A percentile compares a stretch with the other conserved stretches of the same genome.
These are phyloP conservation scores for Penicillium flavigenum DNA, from an alignment of 495 filamentous ascomycete genomes.

Conservation along the genomic window DNA sequence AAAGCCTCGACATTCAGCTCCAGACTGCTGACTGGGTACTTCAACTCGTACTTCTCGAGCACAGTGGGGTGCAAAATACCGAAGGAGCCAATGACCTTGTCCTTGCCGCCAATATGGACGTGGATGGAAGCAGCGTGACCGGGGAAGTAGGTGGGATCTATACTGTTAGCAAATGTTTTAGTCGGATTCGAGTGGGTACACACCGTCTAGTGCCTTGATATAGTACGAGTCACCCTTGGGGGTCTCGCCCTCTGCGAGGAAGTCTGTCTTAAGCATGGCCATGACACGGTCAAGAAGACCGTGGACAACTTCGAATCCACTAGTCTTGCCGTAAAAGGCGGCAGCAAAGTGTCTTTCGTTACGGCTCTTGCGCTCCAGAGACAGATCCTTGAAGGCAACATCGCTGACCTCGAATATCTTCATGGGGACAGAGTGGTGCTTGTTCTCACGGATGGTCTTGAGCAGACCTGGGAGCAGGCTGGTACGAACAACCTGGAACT, in stretches of 20 bases:
- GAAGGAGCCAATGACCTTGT: conserved; percentile 76
- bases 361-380: conserved; percentile 73
- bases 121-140: conserved; percentile 86
- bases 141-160: conserved; percentile 84
- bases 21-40: conserved; percentile 90
- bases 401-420: conserved; percentile 93
- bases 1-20: conserved; percentile 96
- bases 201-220: conserved; percentile 86
- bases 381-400: conserved; percentile 82
- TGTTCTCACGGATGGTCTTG: conserved; percentile 96
- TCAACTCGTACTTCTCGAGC: conserved; percentile 89
- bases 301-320: conserved; percentile 94
- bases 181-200: conserved; percentile 19
- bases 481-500: conserved; percentile 96
- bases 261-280: conserved; percentile 83
- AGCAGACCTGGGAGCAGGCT: conserved; percentile 84
- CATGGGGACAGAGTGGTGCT: conserved; percentile 82
- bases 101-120: conserved; percentile 66
- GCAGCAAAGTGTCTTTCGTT: conserved; percentile 95
- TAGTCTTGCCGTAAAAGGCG: conserved; percentile 93
- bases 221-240: conserved; percentile 70
- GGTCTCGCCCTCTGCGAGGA: conserved; percentile 65
- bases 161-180: conserved; percentile 7
- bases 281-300: conserved; percentile 89
- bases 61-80: conserved; percentile 93